Evolutionary conservation across 345 rosid genomes (phyloP).

Genomic region (Camelina hispida): DNA sequence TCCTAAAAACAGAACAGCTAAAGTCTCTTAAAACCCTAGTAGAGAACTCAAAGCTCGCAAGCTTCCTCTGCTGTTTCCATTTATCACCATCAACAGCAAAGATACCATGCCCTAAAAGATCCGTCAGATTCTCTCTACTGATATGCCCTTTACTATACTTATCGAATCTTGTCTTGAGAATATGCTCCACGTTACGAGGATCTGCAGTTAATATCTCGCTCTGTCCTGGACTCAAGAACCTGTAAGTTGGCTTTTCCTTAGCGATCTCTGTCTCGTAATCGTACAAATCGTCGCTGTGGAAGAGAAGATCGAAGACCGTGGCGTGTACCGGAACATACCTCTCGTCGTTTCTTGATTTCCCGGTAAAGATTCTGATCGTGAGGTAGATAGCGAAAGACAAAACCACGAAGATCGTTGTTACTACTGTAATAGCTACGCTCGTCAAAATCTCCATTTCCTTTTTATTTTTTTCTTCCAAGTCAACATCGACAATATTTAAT

Average conservation of each 20-base stretch:
- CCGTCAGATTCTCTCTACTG: conserved; percentile 39
- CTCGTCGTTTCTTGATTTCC: conserved; percentile 57
- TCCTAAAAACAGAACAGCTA: conserved; percentile 68
- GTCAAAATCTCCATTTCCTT: conserved; percentile 41
- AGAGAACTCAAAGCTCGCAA: conserved; percentile 76
- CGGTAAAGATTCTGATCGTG: conserved; percentile 43
- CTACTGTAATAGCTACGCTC: conserved; percentile 33
- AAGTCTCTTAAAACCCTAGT: conserved; percentile 70
- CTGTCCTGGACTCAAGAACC: conserved; percentile 54
- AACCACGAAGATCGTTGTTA: conserved; percentile 37
- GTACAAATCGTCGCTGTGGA: conserved; percentile 54
- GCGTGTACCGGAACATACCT: conserved; percentile 63
- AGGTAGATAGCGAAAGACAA: conserved; percentile 33
- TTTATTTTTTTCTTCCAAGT: not conserved
- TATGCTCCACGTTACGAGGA: conserved; percentile 65
- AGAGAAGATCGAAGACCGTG: conserved; percentile 51
- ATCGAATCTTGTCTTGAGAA: conserved; percentile 62
- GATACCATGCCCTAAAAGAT: conserved; percentile 83
- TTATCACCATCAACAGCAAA: conserved; percentile 75
- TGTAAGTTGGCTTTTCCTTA: conserved; percentile 51
- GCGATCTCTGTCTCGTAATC: conserved; percentile 63
- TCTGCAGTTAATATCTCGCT: conserved; percentile 64
- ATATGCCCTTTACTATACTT: conserved; percentile 55
- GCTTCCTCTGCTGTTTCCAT: conserved; percentile 87
- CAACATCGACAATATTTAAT: too few relatives aligned